Evolutionary conservation across 208 protist genomes (phyloP).

Genomic region (Leishmania amazonensis): DNA sequence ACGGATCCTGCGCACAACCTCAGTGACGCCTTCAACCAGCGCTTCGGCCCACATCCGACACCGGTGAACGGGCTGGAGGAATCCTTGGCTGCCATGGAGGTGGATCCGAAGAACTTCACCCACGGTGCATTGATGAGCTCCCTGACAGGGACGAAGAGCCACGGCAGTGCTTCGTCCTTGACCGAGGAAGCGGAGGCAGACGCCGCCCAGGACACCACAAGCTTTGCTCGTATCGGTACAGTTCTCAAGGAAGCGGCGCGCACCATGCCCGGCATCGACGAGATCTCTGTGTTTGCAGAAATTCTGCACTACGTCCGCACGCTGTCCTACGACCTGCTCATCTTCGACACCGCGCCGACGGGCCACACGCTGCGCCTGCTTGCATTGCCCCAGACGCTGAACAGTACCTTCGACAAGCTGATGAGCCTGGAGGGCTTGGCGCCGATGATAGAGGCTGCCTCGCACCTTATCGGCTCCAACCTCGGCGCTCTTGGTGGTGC

Average conservation of each 20-base stretch:
- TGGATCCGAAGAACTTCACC: conserved; percentile 71
- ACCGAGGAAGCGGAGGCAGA: background rate
- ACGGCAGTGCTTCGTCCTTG: background rate
- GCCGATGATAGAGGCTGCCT: conserved; percentile 46
- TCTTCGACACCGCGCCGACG: conserved; percentile 99
- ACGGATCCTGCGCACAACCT: conserved; percentile 99
- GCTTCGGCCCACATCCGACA: conserved; percentile 89
- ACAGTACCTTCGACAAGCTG: conserved; percentile 55
- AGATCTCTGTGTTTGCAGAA: conserved; percentile 97
- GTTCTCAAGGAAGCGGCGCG: conserved; percentile 61
- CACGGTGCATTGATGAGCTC: conserved; percentile 28
- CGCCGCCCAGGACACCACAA: background rate
- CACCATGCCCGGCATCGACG: conserved; percentile 97
- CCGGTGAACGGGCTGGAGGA: conserved; percentile 79
- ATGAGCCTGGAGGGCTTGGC: conserved; percentile 46
- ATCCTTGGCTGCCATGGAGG: conserved; percentile 95
- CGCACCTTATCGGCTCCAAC: conserved; percentile 27
- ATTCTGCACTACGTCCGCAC: conserved; percentile 91
- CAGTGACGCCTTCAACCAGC: conserved; percentile 97
- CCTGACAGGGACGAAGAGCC: background rate
- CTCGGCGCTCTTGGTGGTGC: background rate
- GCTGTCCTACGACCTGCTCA: conserved; percentile 95
- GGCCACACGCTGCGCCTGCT: conserved; percentile 98
- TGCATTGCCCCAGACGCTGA: conserved; percentile 82
- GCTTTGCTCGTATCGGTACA: conserved; percentile 39